Base-by-base conservation (phyloP, 139 green algal genomes). In the Chlamydomonas sphaeroides region DNA sequence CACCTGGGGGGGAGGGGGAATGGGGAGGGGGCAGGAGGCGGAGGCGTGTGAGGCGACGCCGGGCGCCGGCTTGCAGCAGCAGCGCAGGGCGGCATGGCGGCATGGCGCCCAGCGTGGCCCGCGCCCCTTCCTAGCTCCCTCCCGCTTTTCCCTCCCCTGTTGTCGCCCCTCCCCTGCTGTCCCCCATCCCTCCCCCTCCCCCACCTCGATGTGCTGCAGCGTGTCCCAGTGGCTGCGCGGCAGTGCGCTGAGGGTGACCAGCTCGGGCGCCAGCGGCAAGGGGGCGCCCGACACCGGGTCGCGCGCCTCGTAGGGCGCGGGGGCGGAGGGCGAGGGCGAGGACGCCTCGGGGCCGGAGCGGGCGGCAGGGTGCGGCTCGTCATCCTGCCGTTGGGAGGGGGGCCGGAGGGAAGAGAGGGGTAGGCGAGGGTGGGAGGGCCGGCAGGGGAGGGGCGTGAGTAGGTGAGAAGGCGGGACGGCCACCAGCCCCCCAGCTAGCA, bases 201-300 rank as follows among this genome's bases (percentile, higher is more conserved):
- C 45, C 76, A 80, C 76, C 68, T 98, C 96, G 48, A 98, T 89
- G 83, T 97, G 91, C 42, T 94, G 76, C 70, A 99, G 90, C 80
- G 70, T 92, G 59, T 98, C 84, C 96, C 97, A 99, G 85, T 98
- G 95, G 25, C 85, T 71, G 33, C 92, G 84, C 5, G 97, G 96
- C 84, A 99, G 88, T 84, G 98, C 80, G 30, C 70, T 93, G 66
- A 99, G 88, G 8, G 97, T 98, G 48, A 98, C 89, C 78, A 98
- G 84, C 35, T 87, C 59, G 3, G 94, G 93, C 23, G 66, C 83
- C 59, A 98, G 79, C n/a, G 94, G 93, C 45, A 70, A 35, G 2
- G 93, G 92, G 15, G 89, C 90, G 14, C 92, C 92, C 14, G 68
- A 89, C 28, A 51, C 80, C 7, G 33, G 66, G 73, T 92, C 88